These are phyloP conservation scores for Trichosporon sp. DNA, from an alignment of 1,284 basidiomycete species.

Conservation along the genomic window DNA sequence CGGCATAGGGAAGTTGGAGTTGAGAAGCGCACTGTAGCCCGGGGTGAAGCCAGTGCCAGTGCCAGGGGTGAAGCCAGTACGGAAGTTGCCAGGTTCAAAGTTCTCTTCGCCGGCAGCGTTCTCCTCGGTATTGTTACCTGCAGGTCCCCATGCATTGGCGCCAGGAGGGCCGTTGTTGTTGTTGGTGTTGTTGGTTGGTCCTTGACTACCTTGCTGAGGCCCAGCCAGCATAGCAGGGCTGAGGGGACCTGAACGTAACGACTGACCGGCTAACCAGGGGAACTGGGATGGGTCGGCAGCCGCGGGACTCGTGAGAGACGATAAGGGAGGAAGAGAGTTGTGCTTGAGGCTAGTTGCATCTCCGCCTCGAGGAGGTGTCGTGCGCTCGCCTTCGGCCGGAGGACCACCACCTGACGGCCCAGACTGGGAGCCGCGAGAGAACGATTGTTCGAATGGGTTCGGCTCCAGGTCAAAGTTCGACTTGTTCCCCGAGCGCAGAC, in stretches of 20 bases:
- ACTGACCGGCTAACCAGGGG: slow-evolving; percentile 60
- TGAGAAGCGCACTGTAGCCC: slow-evolving; percentile 43
- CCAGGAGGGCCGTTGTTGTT: slow-evolving; percentile 5
- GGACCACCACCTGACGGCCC: slow-evolving; percentile 21
- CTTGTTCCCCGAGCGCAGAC: slow-evolving; percentile 13
- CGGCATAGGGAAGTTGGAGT: slow-evolving; percentile 58
- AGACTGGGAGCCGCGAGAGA: slow-evolving; percentile 57
- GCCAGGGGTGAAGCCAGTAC: slow-evolving; percentile 66
- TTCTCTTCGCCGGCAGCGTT: slow-evolving; percentile 44
- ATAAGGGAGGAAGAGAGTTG: slow-evolving; percentile 72
- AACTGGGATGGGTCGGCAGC: slow-evolving; percentile 60
- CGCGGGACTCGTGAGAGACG: slow-evolving; percentile 73
- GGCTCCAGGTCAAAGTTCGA: slow-evolving; percentile 63
- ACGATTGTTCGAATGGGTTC: slow-evolving; percentile 95
- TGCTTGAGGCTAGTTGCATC: slow-evolving; percentile 43
- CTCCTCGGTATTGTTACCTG: slow-evolving; percentile 9
- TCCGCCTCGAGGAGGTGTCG: slow-evolving; percentile 49
- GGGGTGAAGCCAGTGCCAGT: slow-evolving; percentile 73
- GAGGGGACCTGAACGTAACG: slow-evolving; percentile 81
- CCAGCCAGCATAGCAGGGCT: slow-evolving; percentile 93
- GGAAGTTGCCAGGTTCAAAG: slow-evolving; percentile 64
- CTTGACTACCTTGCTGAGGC: slow-evolving; percentile 48
- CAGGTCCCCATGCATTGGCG: slow-evolving; percentile 10
- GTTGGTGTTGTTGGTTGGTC: slow-evolving; percentile 4
- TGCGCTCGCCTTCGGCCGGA: slow-evolving; percentile 31